Conservation (phyloP, 192 early-diverging fungal species). For the Coemansia sp. region DNA sequence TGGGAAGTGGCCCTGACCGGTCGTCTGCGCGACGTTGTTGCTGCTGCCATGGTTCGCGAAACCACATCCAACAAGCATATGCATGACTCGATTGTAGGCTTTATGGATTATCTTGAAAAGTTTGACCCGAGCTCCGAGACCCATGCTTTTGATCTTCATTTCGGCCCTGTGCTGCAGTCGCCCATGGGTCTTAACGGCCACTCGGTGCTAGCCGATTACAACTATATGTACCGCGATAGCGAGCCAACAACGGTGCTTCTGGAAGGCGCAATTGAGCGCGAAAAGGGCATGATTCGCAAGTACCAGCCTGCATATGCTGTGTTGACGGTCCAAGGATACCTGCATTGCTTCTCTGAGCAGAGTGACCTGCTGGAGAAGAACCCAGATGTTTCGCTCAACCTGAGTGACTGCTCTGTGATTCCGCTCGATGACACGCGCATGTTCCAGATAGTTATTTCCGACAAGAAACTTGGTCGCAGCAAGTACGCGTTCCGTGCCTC, state of each 20-base stretch:
- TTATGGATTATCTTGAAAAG: slow-evolving; percentile 20
- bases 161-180: slow-evolving; percentile 22
- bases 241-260: slow-evolving; percentile 30
- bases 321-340: slow-evolving; percentile 32
- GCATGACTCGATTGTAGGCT: slow-evolving; percentile 12
- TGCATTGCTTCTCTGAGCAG: slow-evolving; percentile 45
- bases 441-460: slow-evolving; percentile 19
- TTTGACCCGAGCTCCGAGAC: slow-evolving; percentile 30
- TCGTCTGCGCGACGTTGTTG: slow-evolving; percentile 31
- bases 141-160: slow-evolving; percentile 30
- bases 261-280: slow-evolving; percentile 45
- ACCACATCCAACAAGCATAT: slow-evolving; percentile 20
- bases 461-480: slow-evolving; percentile 34
- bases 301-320: slow-evolving; percentile 36
- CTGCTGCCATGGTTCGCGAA: slow-evolving; percentile 16
- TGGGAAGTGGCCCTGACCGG: slow-evolving; percentile 35
- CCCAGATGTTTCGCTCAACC: slow-evolving; percentile 35
- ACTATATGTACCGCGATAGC: slow-evolving; percentile 50
- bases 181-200: slow-evolving; percentile 37
- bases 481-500: slow-evolving; percentile 35
- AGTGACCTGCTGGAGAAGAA: slow-evolving; percentile 32
- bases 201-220: slow-evolving; percentile 34
- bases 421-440: slow-evolving; percentile 24
- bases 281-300: slow-evolving; percentile 35
- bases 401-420: slow-evolving; percentile 23